phyloP scores from a whole-genome alignment of 352 stramenopile genomes.

The Pilasporangium apinafurcum region DNA sequence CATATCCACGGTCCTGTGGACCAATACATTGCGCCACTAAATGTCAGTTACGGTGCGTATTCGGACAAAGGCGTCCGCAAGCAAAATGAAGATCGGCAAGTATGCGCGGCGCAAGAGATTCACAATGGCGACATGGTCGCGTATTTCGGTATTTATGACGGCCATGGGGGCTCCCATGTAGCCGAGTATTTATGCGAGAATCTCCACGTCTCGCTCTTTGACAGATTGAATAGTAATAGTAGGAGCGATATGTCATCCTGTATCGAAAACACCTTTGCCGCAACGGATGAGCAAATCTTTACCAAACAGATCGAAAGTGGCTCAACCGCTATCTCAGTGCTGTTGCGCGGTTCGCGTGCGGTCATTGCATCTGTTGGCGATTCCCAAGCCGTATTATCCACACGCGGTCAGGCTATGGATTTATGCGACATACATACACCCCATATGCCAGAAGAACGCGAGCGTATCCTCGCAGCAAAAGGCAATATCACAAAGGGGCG shows the following conservation, averaged over 20 bases:
- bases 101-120: conserved; percentile 37
- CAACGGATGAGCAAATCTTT: conserved; percentile 72
- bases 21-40: conserved; percentile 45
- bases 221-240: conserved; percentile 31
- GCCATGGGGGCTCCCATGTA: conserved; percentile 65
- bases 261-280: conserved; percentile 40
- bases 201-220: conserved; percentile 55
- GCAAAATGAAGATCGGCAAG: conserved; percentile 68
- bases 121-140: conserved; percentile 55
- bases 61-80: conserved; percentile 74
- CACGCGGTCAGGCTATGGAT: conserved; percentile 39
- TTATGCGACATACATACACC: conserved; percentile 71
- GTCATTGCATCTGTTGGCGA: conserved; percentile 72
- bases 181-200: conserved; percentile 57
- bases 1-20: conserved; percentile 38
- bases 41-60: conserved; percentile 60
- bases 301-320: conserved; percentile 62
- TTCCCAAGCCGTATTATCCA: conserved; percentile 74
- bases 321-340: conserved; percentile 58
- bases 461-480: conserved; percentile 76
- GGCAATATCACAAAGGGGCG: conserved; percentile 77
- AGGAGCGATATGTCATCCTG: conserved; percentile 20
- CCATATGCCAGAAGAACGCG: conserved; percentile 55
- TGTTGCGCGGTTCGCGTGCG: conserved; percentile 43
- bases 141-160: conserved; percentile 85